Conservation (phyloP, 2,329 filamentous ascomycete species). For the Boeremia exigua region DNA sequence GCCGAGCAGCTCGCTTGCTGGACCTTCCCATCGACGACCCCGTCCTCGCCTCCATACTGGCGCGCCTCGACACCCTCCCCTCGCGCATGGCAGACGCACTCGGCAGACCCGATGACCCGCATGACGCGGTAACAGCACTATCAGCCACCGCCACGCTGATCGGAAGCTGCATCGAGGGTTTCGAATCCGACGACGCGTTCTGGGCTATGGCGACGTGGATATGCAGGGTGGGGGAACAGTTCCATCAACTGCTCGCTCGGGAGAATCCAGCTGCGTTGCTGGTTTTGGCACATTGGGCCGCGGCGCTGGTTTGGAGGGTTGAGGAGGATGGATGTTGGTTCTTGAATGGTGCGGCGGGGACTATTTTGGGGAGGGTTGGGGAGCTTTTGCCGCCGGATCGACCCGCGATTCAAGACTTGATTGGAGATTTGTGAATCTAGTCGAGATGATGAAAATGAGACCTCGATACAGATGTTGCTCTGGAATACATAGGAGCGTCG, state of each 20-base stretch:
- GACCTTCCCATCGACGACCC: neutral
- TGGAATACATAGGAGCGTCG: no score
- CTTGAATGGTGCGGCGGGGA: neutral
- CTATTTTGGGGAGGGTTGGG: neutral
- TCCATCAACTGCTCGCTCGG: constrained; percentile 23
- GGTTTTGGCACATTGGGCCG: constrained; percentile 34
- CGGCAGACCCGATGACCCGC: neutral
- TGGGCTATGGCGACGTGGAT: constrained; percentile 29
- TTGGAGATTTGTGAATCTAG: neutral
- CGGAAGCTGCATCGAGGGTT: constrained; percentile 20
- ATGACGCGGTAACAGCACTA: neutral
- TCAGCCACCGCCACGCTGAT: neutral
- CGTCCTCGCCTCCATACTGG: neutral
- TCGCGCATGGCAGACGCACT: neutral
- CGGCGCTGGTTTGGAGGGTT: constrained; percentile 20
- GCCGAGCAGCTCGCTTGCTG: neutral
- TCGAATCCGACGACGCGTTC: constrained; percentile 22
- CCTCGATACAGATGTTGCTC: no score
- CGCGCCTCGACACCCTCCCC: neutral
- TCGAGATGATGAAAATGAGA: neutral
- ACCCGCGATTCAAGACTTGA: neutral
- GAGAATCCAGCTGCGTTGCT: constrained; percentile 28
- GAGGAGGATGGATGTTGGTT: constrained; percentile 10
- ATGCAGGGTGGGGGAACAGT: constrained; percentile 23
- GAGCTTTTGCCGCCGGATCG: neutral